phyloP scores from a whole-genome alignment of 176 grass and related monocot genomes.

The Urochloa ruziziensis region DNA sequence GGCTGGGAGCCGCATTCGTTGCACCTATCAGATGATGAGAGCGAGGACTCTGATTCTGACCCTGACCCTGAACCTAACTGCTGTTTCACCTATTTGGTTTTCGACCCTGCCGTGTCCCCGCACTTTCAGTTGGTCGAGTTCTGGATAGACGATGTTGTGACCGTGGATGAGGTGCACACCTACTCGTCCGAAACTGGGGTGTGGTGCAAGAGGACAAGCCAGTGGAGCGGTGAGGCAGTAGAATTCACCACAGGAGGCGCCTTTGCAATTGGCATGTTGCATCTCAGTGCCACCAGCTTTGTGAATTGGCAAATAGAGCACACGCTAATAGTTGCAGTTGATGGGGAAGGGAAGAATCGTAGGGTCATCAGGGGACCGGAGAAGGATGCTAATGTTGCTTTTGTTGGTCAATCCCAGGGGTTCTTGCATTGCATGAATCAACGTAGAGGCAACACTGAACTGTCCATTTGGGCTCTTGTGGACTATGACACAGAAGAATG shows the following conservation, averaged over 20 bases:
- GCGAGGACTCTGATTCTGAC: neutral
- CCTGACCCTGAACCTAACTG: no score
- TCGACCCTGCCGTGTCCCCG: neutral
- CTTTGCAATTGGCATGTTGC: neutral
- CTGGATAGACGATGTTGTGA: neutral
- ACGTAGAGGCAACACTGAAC: neutral
- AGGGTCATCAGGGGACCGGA: neutral
- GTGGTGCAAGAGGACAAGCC: neutral
- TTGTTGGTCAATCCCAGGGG: neutral
- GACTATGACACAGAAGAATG: neutral
- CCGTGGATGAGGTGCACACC: neutral
- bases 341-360: neutral
- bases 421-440: neutral
- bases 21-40: no score
- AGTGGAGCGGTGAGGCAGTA: neutral
- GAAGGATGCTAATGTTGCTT: neutral
- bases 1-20: no score
- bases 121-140: neutral
- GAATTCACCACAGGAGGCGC: neutral
- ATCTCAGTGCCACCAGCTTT: neutral
- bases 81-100: neutral
- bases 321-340: neutral
- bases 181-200: neutral
- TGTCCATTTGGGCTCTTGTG: neutral
- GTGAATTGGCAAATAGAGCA: accelerated